Evolutionary conservation across 345 rosid genomes (phyloP).

Genomic region (Leavenworthia alabamica): DNA sequence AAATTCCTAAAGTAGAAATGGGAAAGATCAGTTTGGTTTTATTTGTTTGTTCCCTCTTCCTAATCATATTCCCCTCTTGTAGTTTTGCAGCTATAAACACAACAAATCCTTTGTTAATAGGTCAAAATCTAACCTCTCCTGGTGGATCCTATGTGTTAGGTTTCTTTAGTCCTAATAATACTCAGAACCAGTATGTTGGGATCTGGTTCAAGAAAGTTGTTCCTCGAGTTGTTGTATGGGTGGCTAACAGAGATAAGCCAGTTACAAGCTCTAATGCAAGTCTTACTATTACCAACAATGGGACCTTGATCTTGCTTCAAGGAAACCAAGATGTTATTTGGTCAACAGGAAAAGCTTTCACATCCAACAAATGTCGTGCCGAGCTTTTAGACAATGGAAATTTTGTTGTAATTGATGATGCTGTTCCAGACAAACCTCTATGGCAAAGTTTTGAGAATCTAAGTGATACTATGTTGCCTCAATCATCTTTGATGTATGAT

Average conservation of each 20-base stretch:
- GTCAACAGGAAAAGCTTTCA: not conserved
- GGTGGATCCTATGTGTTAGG: slow-evolving; percentile 4
- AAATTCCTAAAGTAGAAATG: not conserved
- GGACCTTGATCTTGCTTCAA: not conserved
- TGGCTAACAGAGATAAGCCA: not conserved
- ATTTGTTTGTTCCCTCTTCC: not conserved
- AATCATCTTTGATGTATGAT: not conserved
- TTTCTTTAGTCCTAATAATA: too few species aligned
- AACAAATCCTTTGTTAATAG: slow-evolving; percentile 7
- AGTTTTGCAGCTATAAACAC: slow-evolving; percentile 5
- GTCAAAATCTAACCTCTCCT: slow-evolving; percentile 2
- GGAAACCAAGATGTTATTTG: not conserved
- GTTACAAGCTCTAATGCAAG: not conserved
- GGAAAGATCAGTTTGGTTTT: not conserved
- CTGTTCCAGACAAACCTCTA: not conserved
- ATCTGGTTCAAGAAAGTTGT: too few species aligned
- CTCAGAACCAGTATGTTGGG: too few species aligned
- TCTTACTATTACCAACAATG: not conserved
- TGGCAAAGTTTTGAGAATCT: slow-evolving; percentile 20
- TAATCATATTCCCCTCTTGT: not conserved
- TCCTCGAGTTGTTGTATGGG: too few species aligned
- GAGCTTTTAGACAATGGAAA: slow-evolving; percentile 7
- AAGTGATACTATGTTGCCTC: slow-evolving; percentile 9
- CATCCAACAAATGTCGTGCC: not conserved
- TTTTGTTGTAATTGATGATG: not conserved